These are phyloP conservation scores for Phytophthora europaea DNA, from an alignment of 352 stramenopile genomes.

Conservation along the genomic window DNA sequence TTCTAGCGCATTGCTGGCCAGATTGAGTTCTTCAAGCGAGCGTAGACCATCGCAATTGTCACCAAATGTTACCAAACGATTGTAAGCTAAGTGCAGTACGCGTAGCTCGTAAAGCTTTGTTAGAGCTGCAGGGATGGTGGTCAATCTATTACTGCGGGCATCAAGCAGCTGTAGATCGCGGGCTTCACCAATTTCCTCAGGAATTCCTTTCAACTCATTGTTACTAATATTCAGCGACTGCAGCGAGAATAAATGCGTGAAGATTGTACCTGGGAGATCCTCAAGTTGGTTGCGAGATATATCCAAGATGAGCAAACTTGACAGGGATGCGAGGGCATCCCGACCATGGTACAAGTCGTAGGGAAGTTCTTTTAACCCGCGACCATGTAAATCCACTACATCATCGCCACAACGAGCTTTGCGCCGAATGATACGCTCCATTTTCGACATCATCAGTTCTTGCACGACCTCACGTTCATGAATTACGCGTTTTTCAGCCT, in stretches of 20 bases:
- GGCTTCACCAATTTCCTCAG: conserved; percentile 62
- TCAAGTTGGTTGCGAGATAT: conserved; percentile 64
- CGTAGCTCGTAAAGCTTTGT: conserved; percentile 46
- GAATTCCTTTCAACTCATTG: conserved; percentile 60
- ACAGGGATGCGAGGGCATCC: conserved; percentile 60
- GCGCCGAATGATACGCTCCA: conserved; percentile 56
- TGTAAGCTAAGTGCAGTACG: conserved; percentile 61
- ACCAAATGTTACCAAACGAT: conserved; percentile 56
- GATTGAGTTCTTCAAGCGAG: conserved; percentile 62
- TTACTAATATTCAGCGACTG: conserved; percentile 65
- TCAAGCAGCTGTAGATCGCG: conserved; percentile 61
- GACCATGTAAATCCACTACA: conserved; percentile 50
- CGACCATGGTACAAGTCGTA: conserved; percentile 56
- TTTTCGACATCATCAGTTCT: conserved; percentile 65
- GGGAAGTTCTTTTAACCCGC: conserved; percentile 51
- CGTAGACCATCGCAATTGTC: conserved; percentile 51
- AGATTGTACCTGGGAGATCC: conserved; percentile 54
- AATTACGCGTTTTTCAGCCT: conserved; percentile 51
- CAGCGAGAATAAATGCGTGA: conserved; percentile 68
- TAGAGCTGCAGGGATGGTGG: conserved; percentile 34
- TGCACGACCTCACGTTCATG: conserved; percentile 64
- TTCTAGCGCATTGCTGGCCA: conserved; percentile 59
- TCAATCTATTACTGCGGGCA: conserved; percentile 61
- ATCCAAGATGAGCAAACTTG: conserved; percentile 75
- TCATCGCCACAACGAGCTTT: conserved; percentile 70